A percentile compares a stretch with the other conserved stretches of the same genome.
Evolutionary conservation across 2,329 filamentous ascomycete genomes (phyloP).

Genomic region (Cladosporium colombiae): DNA sequence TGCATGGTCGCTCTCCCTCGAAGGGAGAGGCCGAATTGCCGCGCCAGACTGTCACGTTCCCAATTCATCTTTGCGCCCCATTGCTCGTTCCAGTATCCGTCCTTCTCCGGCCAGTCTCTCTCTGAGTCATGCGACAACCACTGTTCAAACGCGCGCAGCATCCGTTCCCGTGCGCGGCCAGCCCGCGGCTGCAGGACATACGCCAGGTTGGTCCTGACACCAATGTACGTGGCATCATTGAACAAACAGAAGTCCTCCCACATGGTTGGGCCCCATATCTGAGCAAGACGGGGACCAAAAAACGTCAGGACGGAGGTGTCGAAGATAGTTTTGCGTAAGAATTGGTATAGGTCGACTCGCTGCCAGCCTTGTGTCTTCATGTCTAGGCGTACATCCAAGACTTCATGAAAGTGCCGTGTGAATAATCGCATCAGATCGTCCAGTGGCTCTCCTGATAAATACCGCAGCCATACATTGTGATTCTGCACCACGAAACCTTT

Average conservation of each 20-base stretch:
- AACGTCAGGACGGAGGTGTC: slow-evolving; percentile 22
- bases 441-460: slow-evolving; percentile 21
- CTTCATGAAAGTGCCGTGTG: slow-evolving; percentile 15
- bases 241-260: slow-evolving; percentile 22
- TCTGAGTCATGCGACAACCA: slow-evolving; percentile 11
- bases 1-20: slow-evolving; percentile 22
- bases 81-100: slow-evolving; percentile 19
- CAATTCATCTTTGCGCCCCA: slow-evolving; percentile 24
- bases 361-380: slow-evolving; percentile 11
- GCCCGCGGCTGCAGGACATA: slow-evolving; percentile 20
- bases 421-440: slow-evolving; percentile 22
- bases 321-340: slow-evolving; percentile 20
- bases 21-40: slow-evolving; percentile 15
- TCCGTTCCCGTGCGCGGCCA: slow-evolving; percentile 17
- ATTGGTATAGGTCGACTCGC: slow-evolving; percentile 19
- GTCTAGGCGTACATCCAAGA: slow-evolving; percentile 11
- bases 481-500: slow-evolving; percentile 20
- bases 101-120: slow-evolving; percentile 10
- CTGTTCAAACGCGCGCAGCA: slow-evolving; percentile 21
- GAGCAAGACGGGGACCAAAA: slow-evolving; percentile 19
- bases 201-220: slow-evolving; percentile 20
- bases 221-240: slow-evolving; percentile 21
- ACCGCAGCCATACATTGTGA: slow-evolving; percentile 22
- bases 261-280: slow-evolving; percentile 20
- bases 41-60: slow-evolving; percentile 20